Percentiles rank a stretch among this genome's conserved stretches.
phyloP scores from a whole-genome alignment of 106 monocot genomes.

The Apostasia shenzhenica region DNA sequence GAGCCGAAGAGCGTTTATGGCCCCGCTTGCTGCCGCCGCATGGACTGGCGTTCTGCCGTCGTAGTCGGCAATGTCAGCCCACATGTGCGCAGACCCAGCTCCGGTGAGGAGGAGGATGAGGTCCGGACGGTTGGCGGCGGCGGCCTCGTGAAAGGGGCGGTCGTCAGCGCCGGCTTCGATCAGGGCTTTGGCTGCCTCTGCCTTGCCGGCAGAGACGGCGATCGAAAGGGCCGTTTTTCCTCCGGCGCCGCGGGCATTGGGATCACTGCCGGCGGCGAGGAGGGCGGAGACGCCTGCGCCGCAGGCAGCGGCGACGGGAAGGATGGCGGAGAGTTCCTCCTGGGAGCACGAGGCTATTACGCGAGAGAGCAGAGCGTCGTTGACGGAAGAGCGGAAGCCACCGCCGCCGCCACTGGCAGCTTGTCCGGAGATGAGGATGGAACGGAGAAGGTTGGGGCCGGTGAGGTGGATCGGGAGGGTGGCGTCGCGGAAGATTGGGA shows the following conservation, averaged over 20 bases:
- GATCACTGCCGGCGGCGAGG: slow-evolving; percentile 1
- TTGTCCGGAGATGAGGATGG: not conserved
- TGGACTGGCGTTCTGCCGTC: slow-evolving; percentile 8
- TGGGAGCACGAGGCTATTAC: slow-evolving; percentile 15
- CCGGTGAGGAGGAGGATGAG: slow-evolving; percentile 1
- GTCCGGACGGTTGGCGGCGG: not conserved
- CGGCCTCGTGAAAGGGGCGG: slow-evolving; percentile 7
- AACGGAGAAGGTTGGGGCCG: slow-evolving; percentile 5
- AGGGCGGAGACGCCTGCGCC: slow-evolving; percentile 9
- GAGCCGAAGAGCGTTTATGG: not conserved
- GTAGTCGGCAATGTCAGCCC: not conserved
- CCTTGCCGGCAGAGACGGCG: slow-evolving; percentile 1
- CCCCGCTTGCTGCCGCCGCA: not conserved
- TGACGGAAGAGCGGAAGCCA: not conserved
- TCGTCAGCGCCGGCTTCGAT: slow-evolving; percentile 9
- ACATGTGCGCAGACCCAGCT: not conserved
- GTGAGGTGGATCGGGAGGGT: slow-evolving; percentile 10
- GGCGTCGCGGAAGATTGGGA: slow-evolving; percentile 17
- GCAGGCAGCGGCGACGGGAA: not conserved
- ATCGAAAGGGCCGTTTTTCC: not conserved
- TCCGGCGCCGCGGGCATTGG: not conserved
- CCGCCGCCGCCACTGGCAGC: too few relatives aligned
- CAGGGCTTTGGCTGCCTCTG: not conserved
- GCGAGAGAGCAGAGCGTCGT: slow-evolving; percentile 10
- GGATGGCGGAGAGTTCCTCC: slow-evolving; percentile 2